phyloP scores from a whole-genome alignment of 768 basidiomycete species.

The Tephrocybe rancida region DNA sequence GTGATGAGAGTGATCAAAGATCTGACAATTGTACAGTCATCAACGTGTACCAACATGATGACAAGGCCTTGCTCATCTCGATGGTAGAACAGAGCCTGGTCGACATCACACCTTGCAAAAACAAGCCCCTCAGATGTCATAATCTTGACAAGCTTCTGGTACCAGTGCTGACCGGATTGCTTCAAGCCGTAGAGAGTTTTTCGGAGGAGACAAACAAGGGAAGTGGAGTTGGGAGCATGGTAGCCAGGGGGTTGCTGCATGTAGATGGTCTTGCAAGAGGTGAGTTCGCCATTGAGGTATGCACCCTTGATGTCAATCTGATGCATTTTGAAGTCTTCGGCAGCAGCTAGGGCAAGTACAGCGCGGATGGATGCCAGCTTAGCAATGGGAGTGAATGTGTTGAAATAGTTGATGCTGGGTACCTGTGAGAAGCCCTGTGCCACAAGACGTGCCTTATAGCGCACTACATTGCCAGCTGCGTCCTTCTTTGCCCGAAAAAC shows the following conservation, averaged over 20 bases:
- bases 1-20: background rate
- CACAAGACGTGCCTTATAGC: background rate
- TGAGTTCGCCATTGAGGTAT: background rate
- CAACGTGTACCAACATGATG: background rate
- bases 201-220: conserved; percentile 21
- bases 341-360: conserved; percentile 30
- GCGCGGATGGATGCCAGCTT: conserved; percentile 16
- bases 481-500: background rate
- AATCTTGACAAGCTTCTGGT: conserved; percentile 7
- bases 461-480: background rate
- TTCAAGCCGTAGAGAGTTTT: conserved; percentile 32
- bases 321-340: conserved; percentile 27
- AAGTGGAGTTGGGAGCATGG: conserved; percentile 2
- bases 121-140: background rate
- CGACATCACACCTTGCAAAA: conserved; percentile 1
- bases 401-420: background rate
- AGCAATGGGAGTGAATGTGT: conserved; percentile 2
- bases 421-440: background rate
- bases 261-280: conserved; percentile 15
- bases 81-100: conserved; percentile 11
- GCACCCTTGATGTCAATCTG: conserved; percentile 36
- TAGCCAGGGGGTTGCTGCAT: conserved; percentile 25
- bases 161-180: conserved; percentile 24
- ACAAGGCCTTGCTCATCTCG: background rate
- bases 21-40: conserved; percentile 2